Base-by-base conservation (phyloP, 2,329 filamentous ascomycete species). In the Passalora sequoiae region DNA sequence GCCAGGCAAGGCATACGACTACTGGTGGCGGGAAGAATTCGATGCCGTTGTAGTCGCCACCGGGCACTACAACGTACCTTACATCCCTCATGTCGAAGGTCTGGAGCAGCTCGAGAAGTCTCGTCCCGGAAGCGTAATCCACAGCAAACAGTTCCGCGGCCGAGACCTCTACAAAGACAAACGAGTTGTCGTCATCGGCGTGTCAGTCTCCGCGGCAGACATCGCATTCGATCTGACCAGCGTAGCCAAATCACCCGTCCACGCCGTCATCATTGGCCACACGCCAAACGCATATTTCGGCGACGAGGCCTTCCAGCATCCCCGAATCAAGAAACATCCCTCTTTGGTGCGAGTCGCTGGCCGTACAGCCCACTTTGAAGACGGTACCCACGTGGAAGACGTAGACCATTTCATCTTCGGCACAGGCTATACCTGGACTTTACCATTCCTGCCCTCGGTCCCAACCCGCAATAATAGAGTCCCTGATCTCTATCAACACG, bases 331-430 rank as follows among this genome's bases (percentile, higher is more conserved):
- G 24, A 54, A 68, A 16, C 65, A 71, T 27, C 68, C 75, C 1
- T 72, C 74, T 0, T 75, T 80, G 13, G 59, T 68, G 1, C 63
- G 65, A 6, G 59, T 80, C n/a, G 60, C 60, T 3, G 65, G 64
- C 0, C 61, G 70, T 16, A 74, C 70, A 1, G 74, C 82, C 0
- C 66, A 76, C 44, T 77, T 84, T 36, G 66, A 70, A 24, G 76
- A 83, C 49, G 78, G 78, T 2, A 71, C 66, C 1, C 66, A 58
- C 1, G 66, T 80, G 5, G 50, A 67, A 0, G 66, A 74, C 13
- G 74, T 84, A 10, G 81, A 85, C 58, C 59, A 76, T 53, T 69
- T 85, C 48, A 75, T 85, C 50, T 81, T 84, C 46, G 80, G 79
- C 16, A 85, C 81, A 0, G 81, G 81, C 0, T 84, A 82, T 59